Conservation (phyloP, 495 filamentous ascomycete species). For the Aspergillus baeticus region DNA sequence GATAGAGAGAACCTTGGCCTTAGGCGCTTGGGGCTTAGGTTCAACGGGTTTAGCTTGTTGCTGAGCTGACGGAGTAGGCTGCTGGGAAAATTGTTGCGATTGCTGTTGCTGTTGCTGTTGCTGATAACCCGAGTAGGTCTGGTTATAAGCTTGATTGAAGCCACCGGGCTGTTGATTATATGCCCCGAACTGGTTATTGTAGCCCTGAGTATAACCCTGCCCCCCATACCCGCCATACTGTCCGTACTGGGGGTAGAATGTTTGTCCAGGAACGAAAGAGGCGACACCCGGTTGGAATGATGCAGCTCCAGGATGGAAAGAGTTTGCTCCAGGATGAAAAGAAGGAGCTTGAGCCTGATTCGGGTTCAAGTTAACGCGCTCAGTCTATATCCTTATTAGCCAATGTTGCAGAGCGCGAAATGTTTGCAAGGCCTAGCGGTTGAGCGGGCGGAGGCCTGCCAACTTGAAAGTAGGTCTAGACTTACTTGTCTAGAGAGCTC, state of each 20-base stretch:
- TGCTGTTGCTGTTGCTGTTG: conserved; percentile 42
- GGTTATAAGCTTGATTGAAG: conserved; percentile 35
- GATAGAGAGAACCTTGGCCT: conserved; percentile 71
- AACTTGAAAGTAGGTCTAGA: too few species aligned
- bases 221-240: conserved; percentile 30
- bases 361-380: conserved; percentile 75
- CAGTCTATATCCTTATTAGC: conserved; percentile 44
- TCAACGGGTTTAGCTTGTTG: conserved; percentile 33
- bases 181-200: conserved; percentile 41
- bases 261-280: conserved; percentile 75
- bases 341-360: conserved; percentile 61
- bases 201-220: conserved; percentile 29
- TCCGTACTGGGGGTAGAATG: too few species aligned
- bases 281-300: conserved; percentile 79
- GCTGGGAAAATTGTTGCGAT: conserved; percentile 54
- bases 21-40: conserved; percentile 44
- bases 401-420: too few species aligned
- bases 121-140: conserved; percentile 39
- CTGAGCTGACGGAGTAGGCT: conserved; percentile 43
- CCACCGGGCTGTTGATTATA: conserved; percentile 42
- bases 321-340: conserved; percentile 53
- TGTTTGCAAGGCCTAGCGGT: too few species aligned
- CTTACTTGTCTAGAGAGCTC: conserved; percentile 70
- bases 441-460: too few species aligned
- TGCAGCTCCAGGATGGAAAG: conserved; percentile 66